Evolutionary conservation across 2,329 filamentous ascomycete species (phyloP).

Genomic region (Dichotomopilus funicola): DNA sequence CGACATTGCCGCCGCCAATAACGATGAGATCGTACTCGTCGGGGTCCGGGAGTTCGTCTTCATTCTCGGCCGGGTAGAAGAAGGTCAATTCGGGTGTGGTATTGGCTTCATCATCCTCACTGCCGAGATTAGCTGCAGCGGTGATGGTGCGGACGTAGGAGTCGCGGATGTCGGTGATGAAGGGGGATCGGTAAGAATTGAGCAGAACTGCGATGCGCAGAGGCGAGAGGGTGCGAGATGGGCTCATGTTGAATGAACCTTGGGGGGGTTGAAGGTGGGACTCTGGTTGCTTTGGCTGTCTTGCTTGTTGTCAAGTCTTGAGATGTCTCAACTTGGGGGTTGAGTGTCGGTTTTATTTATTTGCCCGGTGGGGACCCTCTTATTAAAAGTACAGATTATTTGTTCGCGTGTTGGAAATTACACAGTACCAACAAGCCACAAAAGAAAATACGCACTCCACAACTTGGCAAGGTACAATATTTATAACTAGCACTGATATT

Average conservation of each 20-base stretch:
- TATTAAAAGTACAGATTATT: too few species aligned
- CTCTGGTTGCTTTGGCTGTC: neutral
- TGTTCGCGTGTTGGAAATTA: too few species aligned
- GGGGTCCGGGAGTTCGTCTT: constrained; percentile 32
- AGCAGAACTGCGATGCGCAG: constrained; percentile 33
- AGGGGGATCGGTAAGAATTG: constrained; percentile 33
- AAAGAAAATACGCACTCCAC: too few species aligned
- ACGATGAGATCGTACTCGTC: constrained; percentile 37
- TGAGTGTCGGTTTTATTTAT: too few species aligned
- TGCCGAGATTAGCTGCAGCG: constrained; percentile 20
- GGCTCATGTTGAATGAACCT: constrained; percentile 17
- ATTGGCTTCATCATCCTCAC: too few species aligned
- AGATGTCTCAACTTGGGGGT: too few species aligned
- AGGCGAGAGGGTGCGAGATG: constrained; percentile 6
- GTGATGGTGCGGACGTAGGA: constrained; percentile 32
- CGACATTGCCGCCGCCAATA: constrained; percentile 37
- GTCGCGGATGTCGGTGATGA: constrained; percentile 30
- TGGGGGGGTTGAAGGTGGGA: neutral
- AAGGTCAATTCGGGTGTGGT: constrained; percentile 28
- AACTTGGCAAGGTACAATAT: too few species aligned
- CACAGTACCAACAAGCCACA: too few species aligned
- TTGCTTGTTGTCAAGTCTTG: neutral
- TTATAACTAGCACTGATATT: too few species aligned
- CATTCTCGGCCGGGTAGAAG: constrained; percentile 32
- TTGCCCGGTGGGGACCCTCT: too few species aligned